Evolutionary conservation across 805 yeast species (phyloP), one percentile per base, ranked within the genome.

Genomic region (Metschnikowia drakensbergensis): DNA sequence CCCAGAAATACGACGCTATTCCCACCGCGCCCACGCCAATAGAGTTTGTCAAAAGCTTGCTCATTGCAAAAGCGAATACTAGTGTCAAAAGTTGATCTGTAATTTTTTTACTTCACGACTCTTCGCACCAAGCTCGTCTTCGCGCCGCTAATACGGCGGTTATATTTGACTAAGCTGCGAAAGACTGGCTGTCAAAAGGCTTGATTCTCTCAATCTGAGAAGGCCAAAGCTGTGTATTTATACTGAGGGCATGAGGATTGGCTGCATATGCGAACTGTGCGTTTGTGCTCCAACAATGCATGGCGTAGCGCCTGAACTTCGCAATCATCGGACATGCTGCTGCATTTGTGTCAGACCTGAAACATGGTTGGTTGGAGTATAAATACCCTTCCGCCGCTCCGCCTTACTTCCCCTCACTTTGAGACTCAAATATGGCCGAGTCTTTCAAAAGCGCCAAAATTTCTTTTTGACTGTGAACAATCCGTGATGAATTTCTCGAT

Each of bases 1-100:
- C 76, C 72, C 71, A 68, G 51, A 72, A 70, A 52, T 61, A 72
- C 3, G 75, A 69, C 17, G 63, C 74, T 31, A 71, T 54, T 7
- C 76, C 76, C 6, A 71, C 63, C 27, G 66, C 58, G 9, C 75
- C 69, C 11, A 69, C 42, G 5, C 74, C 76, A n/a, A 66, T 45
- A 10, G 70, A 53, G 51, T 58, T 57, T 28, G 63, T 46, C 39
- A 67, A 40, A 25, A 64, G 45, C 48, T 68, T 71, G 30, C 65
- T 55, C 72, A 67, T 30, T 30, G 30, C 36, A 7, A 13, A 33
- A 33, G 9, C n/a, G 26, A 10, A 9, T 22, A 34, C 7, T 11
- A 34, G n/a, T 34, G 37, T 34, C 26, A 33, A 33, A 35, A 23
- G 28, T 23, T 10, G 6, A 35, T 35, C 33, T 31, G 17, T 17